Conservation (phyloP, 176 grass and related monocot genomes). For the Musa acuminata region DNA sequence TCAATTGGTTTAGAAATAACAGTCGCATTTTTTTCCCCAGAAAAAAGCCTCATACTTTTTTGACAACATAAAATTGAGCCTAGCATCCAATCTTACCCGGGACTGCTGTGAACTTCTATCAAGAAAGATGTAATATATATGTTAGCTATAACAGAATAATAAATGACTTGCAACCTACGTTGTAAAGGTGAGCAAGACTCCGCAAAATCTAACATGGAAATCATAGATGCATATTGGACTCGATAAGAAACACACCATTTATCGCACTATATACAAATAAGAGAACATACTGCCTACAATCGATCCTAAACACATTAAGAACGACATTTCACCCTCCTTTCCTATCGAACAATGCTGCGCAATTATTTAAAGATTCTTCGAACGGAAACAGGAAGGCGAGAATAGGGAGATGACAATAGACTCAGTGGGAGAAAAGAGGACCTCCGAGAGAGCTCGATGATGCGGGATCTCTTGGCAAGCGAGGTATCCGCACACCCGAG, state of each 20-base stretch:
- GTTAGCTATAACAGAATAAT: not conserved
- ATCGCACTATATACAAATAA: not conserved
- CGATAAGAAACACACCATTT: not conserved
- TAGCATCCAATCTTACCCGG: too few relatives aligned
- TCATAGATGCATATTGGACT: not conserved
- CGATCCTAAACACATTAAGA: not conserved
- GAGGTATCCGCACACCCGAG: not conserved
- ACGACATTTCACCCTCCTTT: not conserved
- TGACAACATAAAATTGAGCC: too few relatives aligned
- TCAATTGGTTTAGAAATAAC: too few relatives aligned
- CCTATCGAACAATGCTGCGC: not conserved
- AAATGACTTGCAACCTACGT: not conserved
- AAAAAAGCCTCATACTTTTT: too few relatives aligned
- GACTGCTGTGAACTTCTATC: not conserved
- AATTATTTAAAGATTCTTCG: not conserved
- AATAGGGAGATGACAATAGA: not conserved
- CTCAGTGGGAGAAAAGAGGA: constrained; percentile 12
- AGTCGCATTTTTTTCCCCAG: too few relatives aligned
- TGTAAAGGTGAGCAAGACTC: not conserved
- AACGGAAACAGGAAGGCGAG: not conserved
- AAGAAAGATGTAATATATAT: not conserved
- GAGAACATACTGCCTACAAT: not conserved
- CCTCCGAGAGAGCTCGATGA: constrained; percentile 94
- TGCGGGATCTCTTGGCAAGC: constrained; percentile 68
- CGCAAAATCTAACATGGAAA: not conserved